These are phyloP conservation scores for Trichoderma guizhouense DNA, from an alignment of 2,329 filamentous ascomycete genomes.

Conservation along the genomic window DNA sequence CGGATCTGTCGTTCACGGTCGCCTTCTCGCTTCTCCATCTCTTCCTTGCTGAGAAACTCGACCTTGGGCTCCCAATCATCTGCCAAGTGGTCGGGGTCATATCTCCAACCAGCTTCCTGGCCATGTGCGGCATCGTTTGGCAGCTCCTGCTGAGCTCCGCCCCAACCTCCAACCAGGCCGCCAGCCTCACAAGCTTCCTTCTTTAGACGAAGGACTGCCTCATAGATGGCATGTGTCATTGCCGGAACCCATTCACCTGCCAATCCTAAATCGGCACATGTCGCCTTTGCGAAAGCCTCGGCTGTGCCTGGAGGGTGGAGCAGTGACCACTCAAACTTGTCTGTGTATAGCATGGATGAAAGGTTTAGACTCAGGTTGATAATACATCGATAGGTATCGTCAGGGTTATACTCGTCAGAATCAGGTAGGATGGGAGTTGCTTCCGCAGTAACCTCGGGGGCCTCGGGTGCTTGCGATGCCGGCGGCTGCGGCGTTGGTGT, in stretches of 20 bases:
- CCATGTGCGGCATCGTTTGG: conserved; percentile 85
- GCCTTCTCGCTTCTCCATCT: conserved; percentile 95
- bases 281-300: conserved; percentile 87
- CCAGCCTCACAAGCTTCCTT: conserved; percentile 95
- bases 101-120: conserved; percentile 86
- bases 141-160: conserved; percentile 60
- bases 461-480: conserved; percentile 39
- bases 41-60: conserved; percentile 82
- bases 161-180: conserved; percentile 73
- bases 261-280: conserved; percentile 86
- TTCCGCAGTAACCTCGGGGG: conserved; percentile 62
- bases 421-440: conserved; percentile 60
- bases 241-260: conserved; percentile 90
- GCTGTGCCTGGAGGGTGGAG: conserved; percentile 88
- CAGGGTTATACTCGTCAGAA: conserved; percentile 76
- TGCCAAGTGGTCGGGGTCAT: conserved; percentile 85
- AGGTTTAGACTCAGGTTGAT: conserved; percentile 89
- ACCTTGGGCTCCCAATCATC: conserved; percentile 83
- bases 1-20: conserved; percentile 90
- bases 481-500: conserved; percentile 50
- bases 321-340: conserved; percentile 97
- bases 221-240: conserved; percentile 95
- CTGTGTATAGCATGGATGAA: conserved; percentile 85
- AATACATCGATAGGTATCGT: conserved; percentile 92
- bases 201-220: conserved; percentile 86